Evolutionary conservation across 2,329 filamentous ascomycete species (phyloP), one percentile per base, ranked within the genome.

Genomic region (Calonectria leucothoes): DNA sequence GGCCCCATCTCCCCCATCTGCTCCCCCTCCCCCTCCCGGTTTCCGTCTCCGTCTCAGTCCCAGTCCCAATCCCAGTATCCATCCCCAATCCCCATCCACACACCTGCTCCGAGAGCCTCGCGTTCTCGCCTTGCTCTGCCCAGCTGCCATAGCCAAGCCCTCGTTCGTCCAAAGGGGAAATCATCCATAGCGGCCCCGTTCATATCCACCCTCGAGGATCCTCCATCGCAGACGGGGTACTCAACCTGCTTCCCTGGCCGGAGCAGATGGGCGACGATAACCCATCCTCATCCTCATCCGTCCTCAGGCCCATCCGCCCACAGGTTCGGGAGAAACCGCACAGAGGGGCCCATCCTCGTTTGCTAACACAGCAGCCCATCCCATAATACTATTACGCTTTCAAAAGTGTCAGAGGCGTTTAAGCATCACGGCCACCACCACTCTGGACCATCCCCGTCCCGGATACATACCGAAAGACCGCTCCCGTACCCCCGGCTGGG

Each of bases 1-100:
- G 20, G 45, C 66, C 59, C 70, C 66, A 65, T 69, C 52, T 69
- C 63, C 57, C 59, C 59, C 65, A 69, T 65, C 39, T 57, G 52
- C 61, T 31, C 57, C 37, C 49, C 65, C 65, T 72, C 68, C 48
- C 55, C 70, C 70, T 59, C 55, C 55, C 55, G 52, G 52, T 35
- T 49, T 61, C 57, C 57, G 31, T 52, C 25, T 57, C 48, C 23
- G 12, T 59, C 59, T 23, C 37, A 27, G 35, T 72, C 67, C 25
- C 25, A 65, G 55, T 48, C 20, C 51, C 51, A n/a, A 8, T 23
- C 45, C 57, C 29, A n/a, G 42, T 45, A 12, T 12, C 25, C 55
- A 20, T 10, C 35, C 37, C 25, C 37, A 15, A n/a, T 23, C 25
- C 37, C 23, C 35, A 29, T 51, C 37, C 35, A 15, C 42, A 27